Evolutionary conservation across 495 filamentous ascomycete genomes (phyloP).

Genomic region (Bombardia bombarda): DNA sequence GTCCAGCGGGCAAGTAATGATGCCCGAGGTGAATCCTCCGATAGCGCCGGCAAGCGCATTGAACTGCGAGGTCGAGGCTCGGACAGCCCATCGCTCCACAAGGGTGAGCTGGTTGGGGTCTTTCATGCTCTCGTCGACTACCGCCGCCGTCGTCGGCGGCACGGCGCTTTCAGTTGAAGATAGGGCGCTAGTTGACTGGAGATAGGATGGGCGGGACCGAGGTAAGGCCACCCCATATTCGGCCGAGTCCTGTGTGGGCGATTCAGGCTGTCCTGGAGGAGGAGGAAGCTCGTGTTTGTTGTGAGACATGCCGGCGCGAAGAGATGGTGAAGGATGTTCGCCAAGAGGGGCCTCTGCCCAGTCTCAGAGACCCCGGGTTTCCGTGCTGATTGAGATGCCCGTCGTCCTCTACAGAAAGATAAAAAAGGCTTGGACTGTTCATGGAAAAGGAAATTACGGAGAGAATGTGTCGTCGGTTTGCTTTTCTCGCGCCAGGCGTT

Average conservation of each 20-base stretch:
- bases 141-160: background rate
- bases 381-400: background rate
- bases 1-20: slow-evolving; percentile 95
- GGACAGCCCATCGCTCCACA: slow-evolving; percentile 48
- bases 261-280: slow-evolving; percentile 15
- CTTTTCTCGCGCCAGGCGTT: too few relatives aligned
- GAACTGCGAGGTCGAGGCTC: slow-evolving; percentile 42
- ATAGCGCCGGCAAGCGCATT: slow-evolving; percentile 71
- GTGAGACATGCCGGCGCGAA: slow-evolving; percentile 38
- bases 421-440: too few relatives aligned
- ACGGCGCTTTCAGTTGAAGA: slow-evolving; percentile 4
- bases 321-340: too few relatives aligned
- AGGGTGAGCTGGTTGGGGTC: slow-evolving; percentile 36
- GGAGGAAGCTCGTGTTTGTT: slow-evolving; percentile 28
- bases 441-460: too few relatives aligned
- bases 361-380: slow-evolving; percentile 8
- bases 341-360: slow-evolving; percentile 6
- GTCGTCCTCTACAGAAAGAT: slow-evolving; percentile 6
- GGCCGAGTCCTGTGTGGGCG: slow-evolving; percentile 20
- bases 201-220: slow-evolving; percentile 5
- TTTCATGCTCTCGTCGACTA: slow-evolving; percentile 18
- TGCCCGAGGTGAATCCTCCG: slow-evolving; percentile 82
- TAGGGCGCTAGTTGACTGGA: slow-evolving; percentile 7
- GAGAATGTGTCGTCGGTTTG: too few relatives aligned
- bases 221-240: slow-evolving; percentile 34